These are phyloP conservation scores for Hansfordia pulvinata DNA, from an alignment of 2,329 filamentous ascomycete species.

Conservation along the genomic window DNA sequence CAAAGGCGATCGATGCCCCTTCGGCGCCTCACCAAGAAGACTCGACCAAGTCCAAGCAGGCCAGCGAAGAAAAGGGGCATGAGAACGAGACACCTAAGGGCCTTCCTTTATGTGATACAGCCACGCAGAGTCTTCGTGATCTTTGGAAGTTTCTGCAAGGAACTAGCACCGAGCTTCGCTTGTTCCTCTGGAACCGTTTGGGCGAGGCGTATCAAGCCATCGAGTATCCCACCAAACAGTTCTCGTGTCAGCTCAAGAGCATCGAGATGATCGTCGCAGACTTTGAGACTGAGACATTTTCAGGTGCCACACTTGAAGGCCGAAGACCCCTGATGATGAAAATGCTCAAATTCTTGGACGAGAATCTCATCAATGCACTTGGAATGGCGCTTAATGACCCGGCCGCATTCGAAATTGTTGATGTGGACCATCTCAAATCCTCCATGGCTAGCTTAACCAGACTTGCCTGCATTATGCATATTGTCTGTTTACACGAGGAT, in stretches of 20 bases:
- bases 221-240: constrained; percentile 72
- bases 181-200: constrained; percentile 86
- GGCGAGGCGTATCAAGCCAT: constrained; percentile 80
- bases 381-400: constrained; percentile 53
- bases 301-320: constrained; percentile 42
- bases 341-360: constrained; percentile 67
- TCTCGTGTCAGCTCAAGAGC: constrained; percentile 75
- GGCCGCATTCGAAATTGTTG: constrained; percentile 68
- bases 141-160: constrained; percentile 75
- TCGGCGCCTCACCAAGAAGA: constrained; percentile 7
- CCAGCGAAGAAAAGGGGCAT: constrained; percentile 4
- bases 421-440: constrained; percentile 61
- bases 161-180: constrained; percentile 67
- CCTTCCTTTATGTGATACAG: constrained; percentile 34
- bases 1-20: constrained; percentile 7
- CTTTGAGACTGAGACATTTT: constrained; percentile 48
- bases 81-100: constrained; percentile 5
- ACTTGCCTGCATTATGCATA: constrained; percentile 63
- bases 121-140: constrained; percentile 50
- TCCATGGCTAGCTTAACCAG: constrained; percentile 61
- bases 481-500: constrained; percentile 72
- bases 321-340: constrained; percentile 61
- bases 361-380: constrained; percentile 60
- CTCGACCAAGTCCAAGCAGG: constrained; percentile 4
- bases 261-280: constrained; percentile 68